Evolutionary conservation across 139 green algal genomes (phyloP), one percentile per base, ranked within the genome.

Genomic region (Gonium pectorale): DNA sequence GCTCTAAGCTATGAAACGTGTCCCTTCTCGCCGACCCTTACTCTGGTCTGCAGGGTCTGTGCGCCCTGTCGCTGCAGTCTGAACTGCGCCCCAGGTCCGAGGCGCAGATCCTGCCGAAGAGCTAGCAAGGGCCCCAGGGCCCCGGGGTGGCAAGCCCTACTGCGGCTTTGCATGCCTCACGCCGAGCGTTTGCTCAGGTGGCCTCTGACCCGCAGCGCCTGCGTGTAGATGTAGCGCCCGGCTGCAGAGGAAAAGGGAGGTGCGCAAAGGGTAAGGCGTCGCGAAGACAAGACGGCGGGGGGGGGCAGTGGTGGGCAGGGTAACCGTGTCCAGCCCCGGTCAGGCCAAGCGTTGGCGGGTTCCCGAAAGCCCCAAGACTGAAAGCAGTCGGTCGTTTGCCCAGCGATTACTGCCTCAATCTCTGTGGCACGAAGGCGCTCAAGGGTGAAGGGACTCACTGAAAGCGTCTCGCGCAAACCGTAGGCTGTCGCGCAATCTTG

Each of bases 201-300:
- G 8, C 26, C 35, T 3, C 71, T 29, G 31, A 51, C 33, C 21
- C 59, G 59, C 41, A 79, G 33, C 21, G 66, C 7, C 29, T 79
- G 71, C n/a, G 69, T 63, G 69, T 78, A 78, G 43, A 78, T 78
- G 69, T 74, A 74, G 8, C 64, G 64, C 27, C 64, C 64, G 33
- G 64, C 64, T 72, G 38, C 66, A 11, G 1, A 52, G 66, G 62
- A 21, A 69, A 26, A 43, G 62, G 4, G 62, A 21, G 33, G 3
- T 31, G 31, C 2, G 43, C 2, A 44, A 22, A 35, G 56, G 56
- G 19, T 64, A 56, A 56, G 49, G 49, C 49, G 49, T 56, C 17
- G 49, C 49, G 17, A 17, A 56, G 49, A 13, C 13, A 13, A 56
- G 17, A 56, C 49, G 49, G 49, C 49, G 49, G 13, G 49, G 13